Conservation (phyloP, 2,329 filamentous ascomycete genomes). For the Colletotrichum cereale region DNA sequence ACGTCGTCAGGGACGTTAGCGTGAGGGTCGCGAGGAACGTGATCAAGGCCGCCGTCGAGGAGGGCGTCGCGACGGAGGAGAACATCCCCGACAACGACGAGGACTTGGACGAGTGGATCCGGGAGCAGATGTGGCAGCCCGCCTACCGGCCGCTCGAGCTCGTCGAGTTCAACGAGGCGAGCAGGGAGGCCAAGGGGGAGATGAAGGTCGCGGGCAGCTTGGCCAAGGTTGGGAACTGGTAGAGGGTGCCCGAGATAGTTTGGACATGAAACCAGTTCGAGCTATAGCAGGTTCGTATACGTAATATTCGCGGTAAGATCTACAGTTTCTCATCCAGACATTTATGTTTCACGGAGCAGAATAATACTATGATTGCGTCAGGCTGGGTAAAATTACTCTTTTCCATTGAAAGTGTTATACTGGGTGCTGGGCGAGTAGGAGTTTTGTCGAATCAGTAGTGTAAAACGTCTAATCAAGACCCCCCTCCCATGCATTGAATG, state of each 20-base stretch:
- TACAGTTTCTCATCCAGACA: not conserved
- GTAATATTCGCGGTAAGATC: not conserved
- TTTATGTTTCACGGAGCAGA: not conserved
- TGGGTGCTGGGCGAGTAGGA: too few species aligned
- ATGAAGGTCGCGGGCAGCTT: constrained; percentile 62
- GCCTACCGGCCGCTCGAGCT: constrained; percentile 74
- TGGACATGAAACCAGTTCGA: not conserved
- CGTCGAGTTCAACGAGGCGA: constrained; percentile 65
- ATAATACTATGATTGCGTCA: not conserved
- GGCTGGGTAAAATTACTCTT: not conserved
- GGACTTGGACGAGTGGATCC: constrained; percentile 77
- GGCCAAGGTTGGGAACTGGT: constrained; percentile 40
- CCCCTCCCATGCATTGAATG: not conserved
- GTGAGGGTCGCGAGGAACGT: constrained; percentile 82
- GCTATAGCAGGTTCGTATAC: not conserved
- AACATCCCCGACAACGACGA: constrained; percentile 70
- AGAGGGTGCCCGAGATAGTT: not conserved
- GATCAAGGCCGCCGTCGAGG: constrained; percentile 77
- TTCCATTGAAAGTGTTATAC: not conserved
- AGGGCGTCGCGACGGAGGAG: constrained; percentile 74
- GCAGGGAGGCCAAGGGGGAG: constrained; percentile 70
- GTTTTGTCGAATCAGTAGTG: not conserved
- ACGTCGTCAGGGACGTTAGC: constrained; percentile 79
- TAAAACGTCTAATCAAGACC: not conserved
- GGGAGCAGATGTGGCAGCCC: constrained; percentile 84